Evolutionary conservation across 2,329 filamentous ascomycete genomes (phyloP).

Genomic region (Nectriaceae sp.): DNA sequence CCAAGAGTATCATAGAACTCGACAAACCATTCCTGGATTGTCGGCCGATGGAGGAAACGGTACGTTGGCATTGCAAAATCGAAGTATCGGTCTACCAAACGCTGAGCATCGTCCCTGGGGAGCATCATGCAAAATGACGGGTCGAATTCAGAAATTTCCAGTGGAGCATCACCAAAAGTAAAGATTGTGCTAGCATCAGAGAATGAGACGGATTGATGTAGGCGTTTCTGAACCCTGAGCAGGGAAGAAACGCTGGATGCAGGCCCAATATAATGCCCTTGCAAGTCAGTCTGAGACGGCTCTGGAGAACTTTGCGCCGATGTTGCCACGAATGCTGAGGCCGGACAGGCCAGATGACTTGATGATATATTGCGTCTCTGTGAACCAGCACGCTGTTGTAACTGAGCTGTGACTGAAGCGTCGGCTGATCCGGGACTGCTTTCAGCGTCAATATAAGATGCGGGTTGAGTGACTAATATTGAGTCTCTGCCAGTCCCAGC

Average conservation of each 20-base stretch:
- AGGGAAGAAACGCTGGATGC: constrained; percentile 9
- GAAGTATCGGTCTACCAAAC: constrained; percentile 50
- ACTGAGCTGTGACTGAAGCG: constrained; percentile 5
- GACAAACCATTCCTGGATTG: constrained; percentile 46
- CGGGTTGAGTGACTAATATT: not conserved
- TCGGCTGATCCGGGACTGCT: not conserved
- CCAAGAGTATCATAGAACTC: constrained; percentile 35
- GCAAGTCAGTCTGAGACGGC: constrained; percentile 5
- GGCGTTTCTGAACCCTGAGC: constrained; percentile 28
- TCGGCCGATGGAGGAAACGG: constrained; percentile 52
- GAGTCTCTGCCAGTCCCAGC: constrained; percentile 6
- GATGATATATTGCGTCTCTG: constrained; percentile 12
- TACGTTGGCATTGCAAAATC: constrained; percentile 57
- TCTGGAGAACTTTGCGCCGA: constrained; percentile 10
- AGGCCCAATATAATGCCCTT: constrained; percentile 12
- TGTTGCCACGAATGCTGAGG: constrained; percentile 6
- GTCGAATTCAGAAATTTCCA: constrained; percentile 35
- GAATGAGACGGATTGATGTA: constrained; percentile 41
- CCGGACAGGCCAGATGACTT: constrained; percentile 3
- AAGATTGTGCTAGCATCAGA: constrained; percentile 44
- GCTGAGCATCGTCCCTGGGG: constrained; percentile 30
- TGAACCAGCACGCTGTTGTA: constrained; percentile 3
- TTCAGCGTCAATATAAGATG: not conserved
- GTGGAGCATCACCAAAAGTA: constrained; percentile 50
- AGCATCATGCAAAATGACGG: constrained; percentile 37